phyloP scores from a whole-genome alignment of 192 early-diverging fungal species.

The Coemansia sp. region DNA sequence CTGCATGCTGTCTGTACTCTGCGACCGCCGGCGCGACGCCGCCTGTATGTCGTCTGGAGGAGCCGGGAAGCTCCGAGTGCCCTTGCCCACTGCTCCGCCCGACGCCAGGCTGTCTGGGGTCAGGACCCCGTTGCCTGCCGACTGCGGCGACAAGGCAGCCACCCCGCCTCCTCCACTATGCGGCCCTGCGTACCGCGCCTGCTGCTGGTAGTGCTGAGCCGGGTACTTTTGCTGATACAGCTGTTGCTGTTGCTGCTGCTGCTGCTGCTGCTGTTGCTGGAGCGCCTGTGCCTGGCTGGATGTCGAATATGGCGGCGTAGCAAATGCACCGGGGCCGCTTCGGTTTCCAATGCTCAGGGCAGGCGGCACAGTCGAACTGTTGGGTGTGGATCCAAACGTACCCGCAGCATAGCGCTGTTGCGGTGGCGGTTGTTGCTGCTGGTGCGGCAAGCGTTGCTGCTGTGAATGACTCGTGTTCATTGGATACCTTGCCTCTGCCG shows the following conservation, averaged over 20 bases:
- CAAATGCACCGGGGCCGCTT: slow-evolving; percentile 3
- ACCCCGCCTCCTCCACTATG: too few species aligned
- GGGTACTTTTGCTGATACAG: slow-evolving; percentile 9
- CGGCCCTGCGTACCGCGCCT: not conserved
- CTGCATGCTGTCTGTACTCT: slow-evolving; percentile 36
- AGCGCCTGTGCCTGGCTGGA: slow-evolving; percentile 6
- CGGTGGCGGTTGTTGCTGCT: too few species aligned
- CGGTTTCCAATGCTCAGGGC: slow-evolving; percentile 10
- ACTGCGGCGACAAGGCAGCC: too few species aligned
- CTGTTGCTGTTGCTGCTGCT: slow-evolving; percentile 8
- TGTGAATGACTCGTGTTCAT: too few species aligned
- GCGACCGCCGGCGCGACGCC: slow-evolving; percentile 34
- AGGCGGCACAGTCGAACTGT: too few species aligned
- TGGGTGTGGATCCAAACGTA: too few species aligned
- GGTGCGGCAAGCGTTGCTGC: too few species aligned
- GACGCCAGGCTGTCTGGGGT: slow-evolving; percentile 30
- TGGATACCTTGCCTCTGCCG: too few species aligned
- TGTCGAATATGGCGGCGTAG: slow-evolving; percentile 2
- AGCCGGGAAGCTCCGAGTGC: slow-evolving; percentile 38
- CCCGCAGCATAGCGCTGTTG: too few species aligned
- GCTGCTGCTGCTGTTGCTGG: not conserved
- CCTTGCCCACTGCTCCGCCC: too few species aligned
- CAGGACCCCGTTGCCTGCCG: slow-evolving; percentile 6
- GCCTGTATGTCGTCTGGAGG: slow-evolving; percentile 30
- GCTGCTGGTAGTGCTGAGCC: slow-evolving; percentile 5